phyloP scores from a whole-genome alignment of 2,329 filamentous ascomycete genomes.

The Phialophora verrucosa region DNA sequence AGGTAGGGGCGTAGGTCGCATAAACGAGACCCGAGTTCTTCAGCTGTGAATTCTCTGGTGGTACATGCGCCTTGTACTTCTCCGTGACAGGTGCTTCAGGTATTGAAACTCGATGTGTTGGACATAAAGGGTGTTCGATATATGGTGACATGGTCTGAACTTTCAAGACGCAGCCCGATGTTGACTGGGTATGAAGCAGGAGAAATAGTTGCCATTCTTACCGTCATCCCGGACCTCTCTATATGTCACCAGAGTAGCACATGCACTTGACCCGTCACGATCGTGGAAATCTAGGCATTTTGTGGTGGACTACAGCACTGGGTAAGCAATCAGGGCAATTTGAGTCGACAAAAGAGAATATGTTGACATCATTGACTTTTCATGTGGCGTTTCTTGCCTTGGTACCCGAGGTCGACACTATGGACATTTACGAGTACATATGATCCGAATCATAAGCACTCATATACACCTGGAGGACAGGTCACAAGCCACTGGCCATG shows the following conservation, averaged over 20 bases:
- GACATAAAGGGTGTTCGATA: not conserved
- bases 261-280: not conserved
- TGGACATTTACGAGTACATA: not conserved
- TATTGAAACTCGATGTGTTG: slow-evolving; percentile 14
- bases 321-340: not conserved
- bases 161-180: not conserved
- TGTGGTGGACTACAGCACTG: not conserved
- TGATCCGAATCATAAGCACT: not conserved
- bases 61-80: slow-evolving; percentile 23
- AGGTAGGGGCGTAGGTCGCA: slow-evolving; percentile 47
- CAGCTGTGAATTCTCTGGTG: slow-evolving; percentile 7
- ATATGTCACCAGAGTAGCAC: not conserved
- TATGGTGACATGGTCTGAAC: slow-evolving; percentile 8
- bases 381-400: not conserved
- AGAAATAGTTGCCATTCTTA: not conserved
- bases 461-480: not conserved
- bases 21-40: slow-evolving; percentile 43
- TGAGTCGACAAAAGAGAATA: not conserved
- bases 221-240: not conserved
- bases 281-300: not conserved
- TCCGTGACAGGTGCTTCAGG: slow-evolving; percentile 22
- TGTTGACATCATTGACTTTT: slow-evolving; percentile 21
- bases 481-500: not conserved
- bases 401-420: not conserved
- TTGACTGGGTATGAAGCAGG: not conserved